phyloP scores from a whole-genome alignment of 1,284 basidiomycete species.

The Cryptococcus hybrid region DNA sequence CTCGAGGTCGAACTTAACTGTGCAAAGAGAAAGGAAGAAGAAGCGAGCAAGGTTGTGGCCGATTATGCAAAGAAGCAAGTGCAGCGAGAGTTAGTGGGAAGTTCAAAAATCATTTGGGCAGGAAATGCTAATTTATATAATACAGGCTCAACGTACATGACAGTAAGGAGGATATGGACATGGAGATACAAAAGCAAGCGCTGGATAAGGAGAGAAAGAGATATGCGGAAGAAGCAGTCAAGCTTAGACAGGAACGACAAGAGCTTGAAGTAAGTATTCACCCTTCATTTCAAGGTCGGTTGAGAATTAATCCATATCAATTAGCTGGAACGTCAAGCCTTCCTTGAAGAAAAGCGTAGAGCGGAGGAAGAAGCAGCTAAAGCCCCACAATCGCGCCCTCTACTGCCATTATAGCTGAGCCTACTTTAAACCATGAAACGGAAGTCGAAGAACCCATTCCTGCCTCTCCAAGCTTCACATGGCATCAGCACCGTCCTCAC shows the following conservation, averaged over 20 bases:
- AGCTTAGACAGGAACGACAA: conserved; percentile 64
- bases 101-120: neutral
- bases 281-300: neutral
- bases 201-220: conserved; percentile 67
- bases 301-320: conserved; percentile 1
- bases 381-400: conserved; percentile 52
- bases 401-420: neutral
- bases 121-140: neutral
- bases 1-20: conserved; percentile 44
- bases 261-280: conserved; percentile 60
- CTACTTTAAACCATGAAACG: neutral
- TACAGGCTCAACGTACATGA: conserved; percentile 4
- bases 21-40: conserved; percentile 34
- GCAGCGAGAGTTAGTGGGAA: conserved; percentile 19
- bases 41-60: conserved; percentile 35
- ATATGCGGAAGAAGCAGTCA: conserved; percentile 63
- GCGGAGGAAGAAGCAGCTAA: conserved; percentile 64
- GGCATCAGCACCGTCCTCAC: conserved; percentile 16
- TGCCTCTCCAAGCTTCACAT: conserved; percentile 7
- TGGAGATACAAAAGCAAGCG: conserved; percentile 34
- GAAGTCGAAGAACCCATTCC: neutral
- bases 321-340: conserved; percentile 62
- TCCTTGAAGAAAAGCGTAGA: conserved; percentile 64
- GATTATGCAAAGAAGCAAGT: conserved; percentile 34
- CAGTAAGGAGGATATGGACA: conserved; percentile 17